Conservation (phyloP, 1,139 yeast species). For the Kodamaea sp. region DNA sequence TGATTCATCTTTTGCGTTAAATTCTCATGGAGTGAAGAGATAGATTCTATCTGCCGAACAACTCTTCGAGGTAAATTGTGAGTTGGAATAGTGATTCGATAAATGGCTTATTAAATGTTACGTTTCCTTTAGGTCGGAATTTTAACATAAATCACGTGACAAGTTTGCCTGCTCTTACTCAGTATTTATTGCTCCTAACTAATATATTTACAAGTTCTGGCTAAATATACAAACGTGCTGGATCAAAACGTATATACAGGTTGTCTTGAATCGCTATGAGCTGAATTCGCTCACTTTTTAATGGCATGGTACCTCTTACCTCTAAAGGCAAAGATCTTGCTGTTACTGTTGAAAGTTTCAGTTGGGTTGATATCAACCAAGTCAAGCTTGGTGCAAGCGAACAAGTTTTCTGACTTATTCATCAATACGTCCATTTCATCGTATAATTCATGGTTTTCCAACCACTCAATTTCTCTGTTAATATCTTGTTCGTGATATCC, state of each 20-base stretch:
- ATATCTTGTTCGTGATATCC: slow-evolving; percentile 83
- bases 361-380: slow-evolving; percentile 88
- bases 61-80: no score
- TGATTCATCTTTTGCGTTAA: slow-evolving; percentile 21
- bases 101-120: no score
- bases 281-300: slow-evolving; percentile 21
- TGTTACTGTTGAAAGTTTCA: slow-evolving; percentile 89
- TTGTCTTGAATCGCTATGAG: background rate
- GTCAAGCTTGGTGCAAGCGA: slow-evolving; percentile 91
- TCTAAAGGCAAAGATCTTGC: slow-evolving; percentile 84
- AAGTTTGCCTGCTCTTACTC: background rate
- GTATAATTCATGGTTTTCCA: slow-evolving; percentile 56
- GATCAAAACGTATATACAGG: slow-evolving; percentile 5
- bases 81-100: no score
- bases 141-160: no score
- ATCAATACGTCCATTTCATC: slow-evolving; percentile 81
- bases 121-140: no score
- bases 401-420: slow-evolving; percentile 70
- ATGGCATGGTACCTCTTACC: slow-evolving; percentile 96
- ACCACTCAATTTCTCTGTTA: slow-evolving; percentile 69
- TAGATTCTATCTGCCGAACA: no score
- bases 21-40: no score
- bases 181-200: no score
- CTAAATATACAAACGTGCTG: slow-evolving; percentile 6
- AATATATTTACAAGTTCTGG: slow-evolving; percentile 5